These are phyloP conservation scores for Curvularia sp. DNA, from an alignment of 2,329 filamentous ascomycete genomes.

Conservation along the genomic window DNA sequence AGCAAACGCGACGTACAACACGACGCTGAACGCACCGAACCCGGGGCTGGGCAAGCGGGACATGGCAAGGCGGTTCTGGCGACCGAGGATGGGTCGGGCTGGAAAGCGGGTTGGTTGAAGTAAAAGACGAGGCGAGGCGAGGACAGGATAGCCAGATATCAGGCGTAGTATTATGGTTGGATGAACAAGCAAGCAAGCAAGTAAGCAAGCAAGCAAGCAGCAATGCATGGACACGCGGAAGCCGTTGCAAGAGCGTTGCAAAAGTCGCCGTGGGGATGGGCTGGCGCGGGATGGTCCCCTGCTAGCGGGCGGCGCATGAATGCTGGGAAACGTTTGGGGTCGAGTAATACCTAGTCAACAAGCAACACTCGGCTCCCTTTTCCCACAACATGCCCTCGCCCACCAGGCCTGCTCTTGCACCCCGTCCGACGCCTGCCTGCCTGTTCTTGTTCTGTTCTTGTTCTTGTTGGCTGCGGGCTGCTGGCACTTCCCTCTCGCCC, in stretches of 20 bases:
- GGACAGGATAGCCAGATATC: not conserved
- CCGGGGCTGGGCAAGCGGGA: conserved; percentile 37
- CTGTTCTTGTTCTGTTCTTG: no score
- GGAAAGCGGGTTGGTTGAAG: conserved; percentile 3
- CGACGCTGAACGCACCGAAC: conserved; percentile 53
- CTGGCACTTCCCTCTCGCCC: not conserved
- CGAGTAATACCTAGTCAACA: not conserved
- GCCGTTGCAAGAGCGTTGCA: conserved; percentile 25
- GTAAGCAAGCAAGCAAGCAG: not conserved
- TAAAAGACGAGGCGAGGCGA: not conserved
- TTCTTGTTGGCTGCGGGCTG: no score
- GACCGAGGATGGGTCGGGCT: conserved; percentile 11
- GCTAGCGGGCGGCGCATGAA: not conserved
- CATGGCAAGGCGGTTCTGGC: conserved; percentile 20
- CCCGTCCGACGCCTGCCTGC: not conserved
- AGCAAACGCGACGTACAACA: conserved; percentile 59
- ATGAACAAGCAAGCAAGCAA: not conserved
- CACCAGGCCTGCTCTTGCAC: not conserved
- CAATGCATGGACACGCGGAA: no score
- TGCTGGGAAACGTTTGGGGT: not conserved
- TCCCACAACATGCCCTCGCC: not conserved
- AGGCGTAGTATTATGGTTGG: not conserved
- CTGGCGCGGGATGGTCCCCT: conserved; percentile 15
- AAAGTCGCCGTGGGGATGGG: conserved; percentile 10
- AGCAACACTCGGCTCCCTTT: not conserved